Conservation (phyloP, 352 stramenopile genomes). For the Thraustochytrium striatum region DNA sequence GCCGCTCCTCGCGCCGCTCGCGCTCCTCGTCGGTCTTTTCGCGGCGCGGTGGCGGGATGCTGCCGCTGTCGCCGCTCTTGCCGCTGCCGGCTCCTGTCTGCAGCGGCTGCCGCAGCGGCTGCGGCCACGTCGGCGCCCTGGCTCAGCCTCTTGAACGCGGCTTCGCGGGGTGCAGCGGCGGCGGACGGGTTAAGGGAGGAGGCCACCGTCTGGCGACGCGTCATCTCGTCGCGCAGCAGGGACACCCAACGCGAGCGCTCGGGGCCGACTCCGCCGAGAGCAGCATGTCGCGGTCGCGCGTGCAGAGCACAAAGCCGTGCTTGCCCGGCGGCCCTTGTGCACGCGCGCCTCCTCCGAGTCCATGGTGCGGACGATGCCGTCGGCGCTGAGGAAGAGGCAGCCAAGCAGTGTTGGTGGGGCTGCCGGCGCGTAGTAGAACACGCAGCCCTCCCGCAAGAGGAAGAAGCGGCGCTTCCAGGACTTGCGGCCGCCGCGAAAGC, state of each 20-base stretch:
- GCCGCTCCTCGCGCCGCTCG: neutral
- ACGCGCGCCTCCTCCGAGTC: neutral
- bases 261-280: conserved; percentile 6
- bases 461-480: conserved; percentile 50
- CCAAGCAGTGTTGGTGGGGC: conserved; percentile 38
- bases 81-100: neutral
- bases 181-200: neutral
- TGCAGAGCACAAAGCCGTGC: conserved; percentile 38
- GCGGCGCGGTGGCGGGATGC: too few species aligned
- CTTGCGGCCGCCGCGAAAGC: conserved; percentile 41
- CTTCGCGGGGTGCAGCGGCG: neutral
- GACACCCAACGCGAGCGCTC: conserved; percentile 28
- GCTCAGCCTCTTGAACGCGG: neutral
- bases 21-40: too few species aligned
- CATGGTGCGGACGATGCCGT: neutral
- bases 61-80: neutral
- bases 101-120: neutral
- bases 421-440: conserved; percentile 30
- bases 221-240: neutral
- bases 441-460: neutral
- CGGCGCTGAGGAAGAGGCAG: neutral
- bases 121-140: neutral
- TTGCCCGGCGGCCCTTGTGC: neutral
- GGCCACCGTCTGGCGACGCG: neutral
- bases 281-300: conserved; percentile 27